Evolutionary conservation across 2,329 filamentous ascomycete genomes (phyloP).

Genomic region (Dactylellina sp.): DNA sequence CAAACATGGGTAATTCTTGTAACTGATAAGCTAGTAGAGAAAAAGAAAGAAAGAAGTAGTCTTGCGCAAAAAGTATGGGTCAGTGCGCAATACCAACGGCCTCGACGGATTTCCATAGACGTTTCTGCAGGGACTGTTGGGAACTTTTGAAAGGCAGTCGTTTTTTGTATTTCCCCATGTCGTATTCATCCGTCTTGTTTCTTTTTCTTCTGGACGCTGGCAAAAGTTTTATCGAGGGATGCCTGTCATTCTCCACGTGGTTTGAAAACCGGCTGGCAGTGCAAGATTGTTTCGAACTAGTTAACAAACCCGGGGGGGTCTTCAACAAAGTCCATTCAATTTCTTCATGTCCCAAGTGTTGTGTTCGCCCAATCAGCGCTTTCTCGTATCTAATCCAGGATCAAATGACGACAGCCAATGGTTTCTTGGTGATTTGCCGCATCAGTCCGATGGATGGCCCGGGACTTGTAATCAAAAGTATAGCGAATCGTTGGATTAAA

Average conservation of each 20-base stretch:
- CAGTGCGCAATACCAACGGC: neutral
- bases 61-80: neutral
- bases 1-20: neutral
- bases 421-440: neutral
- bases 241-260: conserved; percentile 25
- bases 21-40: neutral
- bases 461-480: too few species aligned
- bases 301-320: too few species aligned
- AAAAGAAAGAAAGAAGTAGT: too few species aligned
- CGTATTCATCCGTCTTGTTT: neutral
- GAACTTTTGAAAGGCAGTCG: neutral
- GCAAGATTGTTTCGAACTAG: conserved; percentile 4
- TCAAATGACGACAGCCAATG: conserved; percentile 9
- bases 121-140: neutral
- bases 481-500: too few species aligned
- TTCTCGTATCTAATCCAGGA: neutral
- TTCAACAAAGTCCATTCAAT: too few species aligned
- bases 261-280: neutral
- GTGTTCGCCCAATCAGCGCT: conserved; percentile 3
- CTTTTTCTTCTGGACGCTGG: too few species aligned
- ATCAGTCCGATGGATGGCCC: too few species aligned
- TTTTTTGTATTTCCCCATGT: neutral
- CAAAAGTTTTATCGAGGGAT: neutral
- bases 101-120: neutral
- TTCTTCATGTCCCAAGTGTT: too few species aligned